phyloP scores from a whole-genome alignment of 345 rosid species.

The Cardamine resedifolia region DNA sequence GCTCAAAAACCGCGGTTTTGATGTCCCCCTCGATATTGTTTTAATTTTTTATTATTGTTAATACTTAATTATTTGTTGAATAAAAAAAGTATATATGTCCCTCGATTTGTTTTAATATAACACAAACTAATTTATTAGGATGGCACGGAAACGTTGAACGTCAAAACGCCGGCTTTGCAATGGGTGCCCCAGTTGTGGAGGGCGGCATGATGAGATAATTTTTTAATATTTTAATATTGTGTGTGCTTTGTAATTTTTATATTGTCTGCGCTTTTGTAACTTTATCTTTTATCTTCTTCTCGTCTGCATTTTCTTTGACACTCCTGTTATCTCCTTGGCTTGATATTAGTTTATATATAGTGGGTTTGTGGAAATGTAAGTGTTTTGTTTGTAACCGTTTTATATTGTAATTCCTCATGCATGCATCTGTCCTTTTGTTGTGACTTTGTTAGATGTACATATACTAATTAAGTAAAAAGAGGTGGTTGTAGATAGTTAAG shows the following conservation, averaged over 20 bases:
- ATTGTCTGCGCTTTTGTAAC: too few relatives aligned
- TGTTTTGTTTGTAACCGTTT: too few relatives aligned
- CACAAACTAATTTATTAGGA: background rate
- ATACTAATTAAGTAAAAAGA: too few relatives aligned
- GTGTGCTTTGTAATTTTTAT: too few relatives aligned
- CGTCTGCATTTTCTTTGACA: background rate
- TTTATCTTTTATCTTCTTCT: background rate
- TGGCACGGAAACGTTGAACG: conserved; percentile 23
- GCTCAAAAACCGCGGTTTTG: conserved; percentile 57
- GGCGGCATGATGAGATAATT: conserved; percentile 23
- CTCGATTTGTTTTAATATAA: background rate
- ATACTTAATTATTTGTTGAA: background rate
- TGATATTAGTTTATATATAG: too few relatives aligned
- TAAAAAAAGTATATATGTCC: background rate
- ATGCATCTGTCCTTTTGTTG: too few relatives aligned
- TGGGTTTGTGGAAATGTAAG: too few relatives aligned
- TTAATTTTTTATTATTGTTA: background rate
- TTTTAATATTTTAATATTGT: background rate
- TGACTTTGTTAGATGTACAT: too few relatives aligned
- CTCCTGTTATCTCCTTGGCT: background rate
- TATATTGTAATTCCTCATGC: too few relatives aligned
- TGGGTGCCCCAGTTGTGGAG: conserved; percentile 22
- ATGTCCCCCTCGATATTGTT: conserved; percentile 50
- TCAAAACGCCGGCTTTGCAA: conserved; percentile 2
- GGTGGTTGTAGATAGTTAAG: background rate